Conservation (phyloP, 192 early-diverging fungal genomes). For the Podila epigama region DNA sequence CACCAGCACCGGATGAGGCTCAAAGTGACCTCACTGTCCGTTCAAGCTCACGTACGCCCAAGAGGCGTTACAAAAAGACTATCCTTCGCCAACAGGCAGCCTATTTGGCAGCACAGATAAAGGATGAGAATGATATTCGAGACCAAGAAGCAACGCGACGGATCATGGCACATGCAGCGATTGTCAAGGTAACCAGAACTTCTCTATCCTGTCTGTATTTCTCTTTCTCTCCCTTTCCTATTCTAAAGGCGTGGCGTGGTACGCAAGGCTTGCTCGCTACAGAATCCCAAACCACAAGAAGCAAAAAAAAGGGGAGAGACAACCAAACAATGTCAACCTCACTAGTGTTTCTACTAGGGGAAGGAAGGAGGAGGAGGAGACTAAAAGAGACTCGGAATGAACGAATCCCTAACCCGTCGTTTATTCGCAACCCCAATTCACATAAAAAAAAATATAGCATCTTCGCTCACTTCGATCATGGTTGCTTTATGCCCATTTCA, state of each 20-base stretch:
- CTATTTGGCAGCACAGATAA: constrained; percentile 33
- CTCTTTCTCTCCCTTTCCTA: too few species aligned
- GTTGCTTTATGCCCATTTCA: constrained; percentile 8
- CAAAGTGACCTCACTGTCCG: not conserved
- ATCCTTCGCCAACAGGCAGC: constrained; percentile 43
- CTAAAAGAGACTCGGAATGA: too few species aligned
- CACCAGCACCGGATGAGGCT: not conserved
- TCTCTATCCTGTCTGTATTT: too few species aligned
- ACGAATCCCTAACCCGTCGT: too few species aligned
- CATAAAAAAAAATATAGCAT: not conserved
- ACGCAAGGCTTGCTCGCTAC: too few species aligned
- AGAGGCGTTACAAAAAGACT: constrained; percentile 39
- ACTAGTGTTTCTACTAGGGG: too few species aligned
- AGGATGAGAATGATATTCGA: constrained; percentile 32
- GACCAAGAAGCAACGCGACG: constrained; percentile 27
- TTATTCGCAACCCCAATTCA: too few species aligned
- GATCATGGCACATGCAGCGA: constrained; percentile 8
- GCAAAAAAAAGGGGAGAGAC: too few species aligned
- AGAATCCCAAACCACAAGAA: too few species aligned
- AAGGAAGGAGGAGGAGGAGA: too few species aligned
- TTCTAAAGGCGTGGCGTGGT: too few species aligned
- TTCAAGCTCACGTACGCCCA: not conserved
- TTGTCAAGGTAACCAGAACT: constrained; percentile 39
- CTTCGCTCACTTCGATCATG: constrained; percentile 6
- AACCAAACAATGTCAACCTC: too few species aligned